Evolutionary conservation across 2,329 filamentous ascomycete genomes (phyloP).

Genomic region (Neospermospora avenae): DNA sequence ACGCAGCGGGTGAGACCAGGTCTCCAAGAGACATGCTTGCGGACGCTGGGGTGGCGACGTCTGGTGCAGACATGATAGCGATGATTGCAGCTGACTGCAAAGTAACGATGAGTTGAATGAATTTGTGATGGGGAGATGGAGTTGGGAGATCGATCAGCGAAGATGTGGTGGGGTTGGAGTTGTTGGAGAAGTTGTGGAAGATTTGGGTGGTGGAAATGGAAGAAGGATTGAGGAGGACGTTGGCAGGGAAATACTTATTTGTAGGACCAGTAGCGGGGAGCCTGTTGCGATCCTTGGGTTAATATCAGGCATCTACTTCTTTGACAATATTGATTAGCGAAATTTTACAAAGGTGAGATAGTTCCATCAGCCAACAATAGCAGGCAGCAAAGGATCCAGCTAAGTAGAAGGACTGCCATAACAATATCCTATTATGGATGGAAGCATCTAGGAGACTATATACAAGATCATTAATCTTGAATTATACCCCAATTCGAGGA

Average conservation of each 20-base stretch:
- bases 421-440: too few species aligned
- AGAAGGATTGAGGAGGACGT: not conserved
- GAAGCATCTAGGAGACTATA: too few species aligned
- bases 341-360: not conserved
- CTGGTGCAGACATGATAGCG: not conserved
- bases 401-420: too few species aligned
- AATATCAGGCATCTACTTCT: not conserved
- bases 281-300: not conserved
- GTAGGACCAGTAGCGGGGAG: too few species aligned
- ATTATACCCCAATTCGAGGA: too few species aligned
- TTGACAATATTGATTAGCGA: not conserved
- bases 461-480: too few species aligned
- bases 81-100: not conserved
- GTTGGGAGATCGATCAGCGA: not conserved
- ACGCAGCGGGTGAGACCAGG: not conserved
- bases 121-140: not conserved
- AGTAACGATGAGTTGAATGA: not conserved
- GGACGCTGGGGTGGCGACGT: not conserved
- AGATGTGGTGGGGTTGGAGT: not conserved
- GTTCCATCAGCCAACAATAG: not conserved
- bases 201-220: not conserved
- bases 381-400: not conserved
- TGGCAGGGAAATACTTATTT: not conserved
- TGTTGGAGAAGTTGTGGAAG: not conserved
- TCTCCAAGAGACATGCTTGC: not conserved